Base-by-base conservation (phyloP, 2,329 filamentous ascomycete species). In the Penicillium hesseltinei region DNA sequence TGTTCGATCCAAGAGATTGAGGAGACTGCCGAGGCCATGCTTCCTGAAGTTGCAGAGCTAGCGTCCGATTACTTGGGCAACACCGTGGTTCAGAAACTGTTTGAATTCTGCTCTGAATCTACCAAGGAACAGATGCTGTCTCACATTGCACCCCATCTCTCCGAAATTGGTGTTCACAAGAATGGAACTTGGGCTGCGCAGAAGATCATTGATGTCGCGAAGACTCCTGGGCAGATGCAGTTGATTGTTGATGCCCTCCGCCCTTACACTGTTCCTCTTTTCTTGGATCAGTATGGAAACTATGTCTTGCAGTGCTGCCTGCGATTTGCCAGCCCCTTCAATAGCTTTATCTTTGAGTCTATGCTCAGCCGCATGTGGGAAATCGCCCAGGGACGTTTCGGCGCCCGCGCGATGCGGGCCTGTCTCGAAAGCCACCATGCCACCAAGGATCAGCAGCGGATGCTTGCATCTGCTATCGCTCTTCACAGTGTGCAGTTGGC, bases 131-230 rank as follows among this genome's bases (percentile, higher is more conserved):
- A 89, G 56, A 97, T 99, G 94, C 81, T 99, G 57, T 77, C 80
- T 15, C 87, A 92, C 70, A 96, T 99, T 68, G 86, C 90, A 3
- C 92, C 93, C 57, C 92, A 97, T 71, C 84, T 97, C 72, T 92
- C 93, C 27, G 92, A 97, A 76, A 97, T 97, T 76, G 94, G 94
- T 67, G 88, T 97, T 8, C 94, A 99, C 83, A 99, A 99, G 84
- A 99, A 99, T 69, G 94, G 94, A 61, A 99, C 94, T 1, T 99
- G 94, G 94, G 94, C 94, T 54, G 94, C 94, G 1, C 94, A 99
- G 77, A 99, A 97, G 82, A 97, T 99, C 69, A 97, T 99, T 66
- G 93, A 97, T 69, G 91, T 96, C 7, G 93, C 92, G 73, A 91
- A 94, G 77, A 91, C 89, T 0, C 86, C 89, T 6, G 79, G 81